Conservation (phyloP, 1,284 basidiomycete genomes). For the Tilletia indica region DNA sequence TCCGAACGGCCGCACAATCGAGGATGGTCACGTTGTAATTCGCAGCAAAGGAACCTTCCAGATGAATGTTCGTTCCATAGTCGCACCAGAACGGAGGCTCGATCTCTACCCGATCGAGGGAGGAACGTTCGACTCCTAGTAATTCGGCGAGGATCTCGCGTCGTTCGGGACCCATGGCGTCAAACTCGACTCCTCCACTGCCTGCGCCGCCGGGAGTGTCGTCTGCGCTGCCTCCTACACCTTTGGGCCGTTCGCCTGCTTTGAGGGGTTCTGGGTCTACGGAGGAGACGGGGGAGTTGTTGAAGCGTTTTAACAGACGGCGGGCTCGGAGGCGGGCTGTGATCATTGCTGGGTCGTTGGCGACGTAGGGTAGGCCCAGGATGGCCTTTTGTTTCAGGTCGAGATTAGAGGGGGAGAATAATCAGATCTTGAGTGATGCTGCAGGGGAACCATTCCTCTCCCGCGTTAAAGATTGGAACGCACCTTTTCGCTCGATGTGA, state of each 20-base stretch:
- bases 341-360: slow-evolving; percentile 25
- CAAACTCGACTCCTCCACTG: slow-evolving; percentile 9
- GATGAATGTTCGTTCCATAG: slow-evolving; percentile 47
- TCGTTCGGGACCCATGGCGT: slow-evolving; percentile 24
- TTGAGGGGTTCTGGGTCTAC: slow-evolving; percentile 20
- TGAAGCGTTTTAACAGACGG: slow-evolving; percentile 23
- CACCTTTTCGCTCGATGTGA: slow-evolving; percentile 29
- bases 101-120: slow-evolving; percentile 25
- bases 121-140: slow-evolving; percentile 20
- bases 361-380: slow-evolving; percentile 28
- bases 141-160: slow-evolving; percentile 29
- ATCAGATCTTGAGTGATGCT: too few relatives aligned
- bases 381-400: neutral
- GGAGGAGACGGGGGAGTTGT: slow-evolving; percentile 17
- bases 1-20: slow-evolving; percentile 38
- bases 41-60: slow-evolving; percentile 42
- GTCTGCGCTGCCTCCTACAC: slow-evolving; percentile 18
- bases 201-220: slow-evolving; percentile 1
- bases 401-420: neutral
- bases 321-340: slow-evolving; percentile 23
- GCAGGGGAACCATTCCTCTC: slow-evolving; percentile 14
- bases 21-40: slow-evolving; percentile 46
- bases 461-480: neutral
- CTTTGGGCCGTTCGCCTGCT: slow-evolving; percentile 18
- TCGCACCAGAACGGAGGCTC: slow-evolving; percentile 39